These are phyloP conservation scores for Elsinoe arachidis DNA, from an alignment of 2,329 filamentous ascomycete genomes.

Conservation along the genomic window DNA sequence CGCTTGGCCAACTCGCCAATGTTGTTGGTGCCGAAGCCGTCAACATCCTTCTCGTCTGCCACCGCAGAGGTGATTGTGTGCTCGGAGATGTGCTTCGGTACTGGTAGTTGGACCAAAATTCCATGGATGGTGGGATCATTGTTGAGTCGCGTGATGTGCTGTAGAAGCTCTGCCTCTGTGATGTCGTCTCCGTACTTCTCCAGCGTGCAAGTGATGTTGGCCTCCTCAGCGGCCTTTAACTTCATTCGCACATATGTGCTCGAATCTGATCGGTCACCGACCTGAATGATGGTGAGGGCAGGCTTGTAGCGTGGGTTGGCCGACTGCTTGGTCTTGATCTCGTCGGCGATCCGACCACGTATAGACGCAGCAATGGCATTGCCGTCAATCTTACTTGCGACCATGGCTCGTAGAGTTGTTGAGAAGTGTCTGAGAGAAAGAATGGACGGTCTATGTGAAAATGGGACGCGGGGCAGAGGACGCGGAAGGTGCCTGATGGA, in stretches of 20 bases:
- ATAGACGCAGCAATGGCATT: slow-evolving; percentile 90
- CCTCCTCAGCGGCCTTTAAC: slow-evolving; percentile 91
- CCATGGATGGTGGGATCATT: slow-evolving; percentile 80
- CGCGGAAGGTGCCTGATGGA: slow-evolving; percentile 9
- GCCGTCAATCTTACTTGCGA: slow-evolving; percentile 87
- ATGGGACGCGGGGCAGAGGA: slow-evolving; percentile 10
- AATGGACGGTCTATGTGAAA: slow-evolving; percentile 4
- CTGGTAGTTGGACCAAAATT: slow-evolving; percentile 85
- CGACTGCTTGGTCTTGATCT: slow-evolving; percentile 75
- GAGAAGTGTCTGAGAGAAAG: slow-evolving; percentile 33
- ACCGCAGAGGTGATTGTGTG: slow-evolving; percentile 85
- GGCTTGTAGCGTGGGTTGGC: slow-evolving; percentile 82
- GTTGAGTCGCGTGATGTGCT: slow-evolving; percentile 74
- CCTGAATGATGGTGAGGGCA: slow-evolving; percentile 89
- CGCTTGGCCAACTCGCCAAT: slow-evolving; percentile 96
- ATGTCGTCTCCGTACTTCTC: slow-evolving; percentile 75
- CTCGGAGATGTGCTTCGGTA: slow-evolving; percentile 85
- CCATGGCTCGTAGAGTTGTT: slow-evolving; percentile 58
- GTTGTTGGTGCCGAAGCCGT: slow-evolving; percentile 88
- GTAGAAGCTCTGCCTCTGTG: slow-evolving; percentile 75
- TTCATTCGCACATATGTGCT: slow-evolving; percentile 99
- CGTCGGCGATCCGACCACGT: slow-evolving; percentile 66
- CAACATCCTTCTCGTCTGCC: slow-evolving; percentile 89
- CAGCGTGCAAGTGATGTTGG: slow-evolving; percentile 80
- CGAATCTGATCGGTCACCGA: slow-evolving; percentile 87